These are phyloP conservation scores for Colletotrichum musicola DNA, from an alignment of 2,329 filamentous ascomycete species.

Conservation along the genomic window DNA sequence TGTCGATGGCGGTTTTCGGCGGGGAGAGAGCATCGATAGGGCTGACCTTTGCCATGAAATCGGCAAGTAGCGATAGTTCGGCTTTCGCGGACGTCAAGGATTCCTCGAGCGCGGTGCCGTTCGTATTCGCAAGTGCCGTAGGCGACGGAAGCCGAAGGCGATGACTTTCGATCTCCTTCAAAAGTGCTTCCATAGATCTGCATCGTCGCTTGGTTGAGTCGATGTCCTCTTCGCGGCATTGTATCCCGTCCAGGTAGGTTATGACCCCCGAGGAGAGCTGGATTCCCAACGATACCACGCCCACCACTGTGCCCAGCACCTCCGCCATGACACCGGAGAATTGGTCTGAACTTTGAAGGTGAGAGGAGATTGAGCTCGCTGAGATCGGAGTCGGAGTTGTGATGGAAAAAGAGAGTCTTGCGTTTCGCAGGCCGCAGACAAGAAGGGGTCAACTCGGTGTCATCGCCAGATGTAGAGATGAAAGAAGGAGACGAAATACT, in stretches of 20 bases:
- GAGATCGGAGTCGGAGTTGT: too few species aligned
- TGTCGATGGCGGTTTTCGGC: not conserved
- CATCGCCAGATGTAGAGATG: too few species aligned
- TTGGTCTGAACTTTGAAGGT: too few species aligned
- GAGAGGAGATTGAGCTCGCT: too few species aligned
- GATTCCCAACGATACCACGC: constrained; percentile 1
- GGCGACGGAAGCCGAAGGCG: rapidly evolving
- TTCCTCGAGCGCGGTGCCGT: rapidly evolving
- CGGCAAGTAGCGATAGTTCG: not conserved
- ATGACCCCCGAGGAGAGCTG: not conserved
- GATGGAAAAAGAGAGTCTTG: too few species aligned
- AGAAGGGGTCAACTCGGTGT: too few species aligned
- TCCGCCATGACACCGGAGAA: not conserved
- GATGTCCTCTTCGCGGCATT: constrained; percentile 1
- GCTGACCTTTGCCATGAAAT: not conserved
- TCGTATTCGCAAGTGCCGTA: rapidly evolving
- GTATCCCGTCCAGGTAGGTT: constrained; percentile 1
- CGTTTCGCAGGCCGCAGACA: too few species aligned
- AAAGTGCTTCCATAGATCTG: not conserved
- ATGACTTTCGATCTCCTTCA: not conserved
- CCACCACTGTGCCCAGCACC: not conserved
- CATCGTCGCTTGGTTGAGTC: not conserved
- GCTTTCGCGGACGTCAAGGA: not conserved
- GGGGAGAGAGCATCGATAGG: too few species aligned
- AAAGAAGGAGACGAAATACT: too few species aligned